Conservation (phyloP, 345 rosid genomes). For the Moricandia moricandioides region DNA sequence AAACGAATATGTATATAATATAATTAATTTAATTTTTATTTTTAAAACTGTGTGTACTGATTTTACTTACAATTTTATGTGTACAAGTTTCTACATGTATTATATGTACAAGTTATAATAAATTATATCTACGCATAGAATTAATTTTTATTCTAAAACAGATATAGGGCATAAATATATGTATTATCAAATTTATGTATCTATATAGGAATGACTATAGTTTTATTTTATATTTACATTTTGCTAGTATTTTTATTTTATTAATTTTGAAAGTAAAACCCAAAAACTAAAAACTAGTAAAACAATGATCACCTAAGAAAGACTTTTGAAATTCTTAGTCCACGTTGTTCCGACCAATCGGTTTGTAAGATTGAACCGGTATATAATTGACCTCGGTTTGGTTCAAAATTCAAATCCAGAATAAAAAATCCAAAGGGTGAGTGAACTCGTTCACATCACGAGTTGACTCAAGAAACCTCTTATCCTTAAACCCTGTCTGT, state of each 20-base stretch:
- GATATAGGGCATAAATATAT: background rate
- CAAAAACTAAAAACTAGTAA: no score
- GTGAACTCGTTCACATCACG: slow-evolving; percentile 21
- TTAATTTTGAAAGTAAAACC: no score
- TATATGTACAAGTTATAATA: no score
- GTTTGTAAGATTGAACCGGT: slow-evolving; percentile 13
- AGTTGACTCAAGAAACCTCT: slow-evolving; percentile 36
- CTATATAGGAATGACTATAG: background rate
- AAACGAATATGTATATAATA: no score
- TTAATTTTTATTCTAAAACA: background rate
- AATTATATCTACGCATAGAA: no score
- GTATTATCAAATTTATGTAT: background rate
- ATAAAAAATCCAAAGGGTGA: background rate
- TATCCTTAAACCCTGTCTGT: slow-evolving; percentile 31
- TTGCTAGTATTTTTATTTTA: no score
- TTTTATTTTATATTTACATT: no score
- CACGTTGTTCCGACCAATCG: background rate
- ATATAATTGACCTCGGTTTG: background rate
- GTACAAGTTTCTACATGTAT: no score
- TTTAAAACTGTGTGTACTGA: no score
- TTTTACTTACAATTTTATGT: no score
- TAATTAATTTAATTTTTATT: no score
- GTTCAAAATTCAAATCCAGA: background rate
- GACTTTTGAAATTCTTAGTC: background rate
- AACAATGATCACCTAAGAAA: no score